Evolutionary conservation across 805 yeast species (phyloP).

Genomic region (Teunomyces barrocoloradensis): DNA sequence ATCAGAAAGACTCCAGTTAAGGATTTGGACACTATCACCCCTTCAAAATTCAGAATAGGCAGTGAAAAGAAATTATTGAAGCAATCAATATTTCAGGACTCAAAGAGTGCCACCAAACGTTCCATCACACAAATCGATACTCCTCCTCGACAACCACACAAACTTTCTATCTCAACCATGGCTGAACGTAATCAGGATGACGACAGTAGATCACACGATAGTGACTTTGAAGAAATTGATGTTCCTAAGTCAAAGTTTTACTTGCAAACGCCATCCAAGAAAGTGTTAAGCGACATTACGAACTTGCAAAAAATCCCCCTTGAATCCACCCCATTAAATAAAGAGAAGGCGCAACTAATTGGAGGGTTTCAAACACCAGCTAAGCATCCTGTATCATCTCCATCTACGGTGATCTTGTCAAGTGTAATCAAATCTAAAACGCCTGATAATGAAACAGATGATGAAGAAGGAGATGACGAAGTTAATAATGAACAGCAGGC

Average conservation of each 20-base stretch:
- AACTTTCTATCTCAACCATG: slow-evolving; percentile 21
- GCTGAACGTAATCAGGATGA: slow-evolving; percentile 16
- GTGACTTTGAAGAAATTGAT: slow-evolving; percentile 17
- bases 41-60: slow-evolving; percentile 33
- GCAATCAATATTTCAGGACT: slow-evolving; percentile 22
- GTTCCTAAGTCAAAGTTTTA: slow-evolving; percentile 9
- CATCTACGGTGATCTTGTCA: slow-evolving; percentile 41
- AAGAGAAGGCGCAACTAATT: slow-evolving; percentile 5
- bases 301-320: slow-evolving; percentile 19
- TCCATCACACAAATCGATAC: slow-evolving; percentile 37
- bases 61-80: slow-evolving; percentile 16
- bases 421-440: slow-evolving; percentile 20
- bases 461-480: slow-evolving; percentile 7
- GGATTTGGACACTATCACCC: slow-evolving; percentile 39
- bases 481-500: slow-evolving; percentile 14
- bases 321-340: slow-evolving; percentile 7
- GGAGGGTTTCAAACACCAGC: slow-evolving; percentile 33
- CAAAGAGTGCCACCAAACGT: slow-evolving; percentile 31
- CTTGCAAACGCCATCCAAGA: slow-evolving; percentile 36
- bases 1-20: slow-evolving; percentile 35
- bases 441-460: slow-evolving; percentile 8
- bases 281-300: slow-evolving; percentile 23
- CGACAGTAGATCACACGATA: slow-evolving; percentile 6
- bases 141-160: slow-evolving; percentile 36
- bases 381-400: slow-evolving; percentile 33